phyloP scores from a whole-genome alignment of 2,329 filamentous ascomycete species.

The Nemania sp. region DNA sequence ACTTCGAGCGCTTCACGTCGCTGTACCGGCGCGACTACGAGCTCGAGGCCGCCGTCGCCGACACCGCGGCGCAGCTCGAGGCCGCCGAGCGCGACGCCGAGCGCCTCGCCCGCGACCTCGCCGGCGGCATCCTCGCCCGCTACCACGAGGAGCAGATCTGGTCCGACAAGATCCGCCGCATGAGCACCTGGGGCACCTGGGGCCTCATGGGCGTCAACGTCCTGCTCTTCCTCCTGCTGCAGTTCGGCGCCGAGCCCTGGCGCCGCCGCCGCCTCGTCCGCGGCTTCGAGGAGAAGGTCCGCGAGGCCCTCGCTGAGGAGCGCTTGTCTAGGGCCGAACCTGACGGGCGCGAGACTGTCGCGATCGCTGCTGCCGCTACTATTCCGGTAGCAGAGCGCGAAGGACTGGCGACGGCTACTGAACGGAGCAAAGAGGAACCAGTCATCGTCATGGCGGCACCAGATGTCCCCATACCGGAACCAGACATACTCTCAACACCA shows the following conservation, averaged over 20 bases:
- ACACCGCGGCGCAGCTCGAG: slow-evolving; percentile 70
- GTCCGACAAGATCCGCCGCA: slow-evolving; percentile 94
- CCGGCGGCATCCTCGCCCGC: slow-evolving; percentile 80
- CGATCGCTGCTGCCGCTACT: slow-evolving; percentile 9
- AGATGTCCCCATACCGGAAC: slow-evolving; percentile 14
- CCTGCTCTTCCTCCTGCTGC: slow-evolving; percentile 79
- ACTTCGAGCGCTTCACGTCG: slow-evolving; percentile 92
- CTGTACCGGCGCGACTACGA: slow-evolving; percentile 91
- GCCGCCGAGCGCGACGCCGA: slow-evolving; percentile 80
- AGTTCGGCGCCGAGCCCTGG: slow-evolving; percentile 94
- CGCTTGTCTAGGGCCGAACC: slow-evolving; percentile 38
- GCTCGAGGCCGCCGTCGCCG: slow-evolving; percentile 82
- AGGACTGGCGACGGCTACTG: slow-evolving; percentile 18
- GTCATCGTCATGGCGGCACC: slow-evolving; percentile 7
- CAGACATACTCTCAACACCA: not conserved
- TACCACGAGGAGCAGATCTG: slow-evolving; percentile 99
- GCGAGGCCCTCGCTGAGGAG: slow-evolving; percentile 70
- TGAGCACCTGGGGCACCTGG: slow-evolving; percentile 98
- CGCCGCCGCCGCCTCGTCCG: slow-evolving; percentile 77
- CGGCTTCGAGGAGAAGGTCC: slow-evolving; percentile 79
- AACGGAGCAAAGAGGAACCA: not conserved
- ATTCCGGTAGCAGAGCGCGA: not conserved
- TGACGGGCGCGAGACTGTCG: slow-evolving; percentile 21
- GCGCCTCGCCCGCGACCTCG: slow-evolving; percentile 73
- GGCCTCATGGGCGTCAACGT: slow-evolving; percentile 97